Conservation (phyloP, 208 protist genomes). For the Trypanosoma grayi region DNA sequence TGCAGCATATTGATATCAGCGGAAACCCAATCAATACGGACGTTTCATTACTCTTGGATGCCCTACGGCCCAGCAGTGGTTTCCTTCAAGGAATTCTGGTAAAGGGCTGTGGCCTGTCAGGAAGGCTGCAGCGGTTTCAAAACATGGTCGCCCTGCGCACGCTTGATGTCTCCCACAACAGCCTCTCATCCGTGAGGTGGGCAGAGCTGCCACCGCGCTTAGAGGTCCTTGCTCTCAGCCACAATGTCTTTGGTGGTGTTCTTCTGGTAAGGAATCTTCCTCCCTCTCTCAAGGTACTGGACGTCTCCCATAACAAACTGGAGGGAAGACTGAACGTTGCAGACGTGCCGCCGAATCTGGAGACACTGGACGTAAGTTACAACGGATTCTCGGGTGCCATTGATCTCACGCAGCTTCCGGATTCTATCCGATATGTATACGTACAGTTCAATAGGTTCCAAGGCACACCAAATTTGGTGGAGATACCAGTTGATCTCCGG, state of each 20-base stretch:
- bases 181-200: background rate
- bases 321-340: conserved; percentile 15
- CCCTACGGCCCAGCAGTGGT: background rate
- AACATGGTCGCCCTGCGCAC: background rate
- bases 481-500: conserved; percentile 36
- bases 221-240: conserved; percentile 15
- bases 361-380: conserved; percentile 33
- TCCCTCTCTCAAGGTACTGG: conserved; percentile 15
- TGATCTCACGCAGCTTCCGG: conserved; percentile 34
- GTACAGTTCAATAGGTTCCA: conserved; percentile 45
- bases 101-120: background rate
- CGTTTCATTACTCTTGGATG: background rate
- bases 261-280: conserved; percentile 19
- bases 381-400: conserved; percentile 35
- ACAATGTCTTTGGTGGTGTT: conserved; percentile 19
- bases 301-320: conserved; percentile 24
- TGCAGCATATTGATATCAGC: background rate
- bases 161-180: conserved; percentile 35
- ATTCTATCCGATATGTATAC: conserved; percentile 31
- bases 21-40: conserved; percentile 1
- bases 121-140: background rate
- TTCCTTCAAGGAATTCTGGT: background rate
- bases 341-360: conserved; percentile 20
- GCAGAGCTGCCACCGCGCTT: conserved; percentile 14
- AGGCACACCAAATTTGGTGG: conserved; percentile 32